Percentiles rank a stretch among this genome's conserved stretches.
Conservation (phyloP, 108 stramenopile genomes). For the Nitzschia sp. region DNA sequence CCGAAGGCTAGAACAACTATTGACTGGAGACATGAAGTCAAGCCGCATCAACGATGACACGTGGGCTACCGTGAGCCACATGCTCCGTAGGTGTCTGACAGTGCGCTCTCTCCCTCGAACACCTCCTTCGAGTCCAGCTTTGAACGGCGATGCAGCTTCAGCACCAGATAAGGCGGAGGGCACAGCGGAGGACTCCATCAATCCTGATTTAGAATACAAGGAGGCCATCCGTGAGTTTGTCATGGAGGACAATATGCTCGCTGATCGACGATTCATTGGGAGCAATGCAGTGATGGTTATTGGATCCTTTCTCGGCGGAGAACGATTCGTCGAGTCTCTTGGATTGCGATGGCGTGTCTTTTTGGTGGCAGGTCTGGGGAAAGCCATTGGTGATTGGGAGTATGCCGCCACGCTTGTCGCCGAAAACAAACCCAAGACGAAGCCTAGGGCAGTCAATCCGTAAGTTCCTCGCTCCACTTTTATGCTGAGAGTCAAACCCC, state of each 20-base stretch:
- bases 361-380: constrained; percentile 66
- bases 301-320: constrained; percentile 59
- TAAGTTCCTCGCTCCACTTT: constrained; percentile 17
- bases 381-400: constrained; percentile 78
- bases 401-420: constrained; percentile 56
- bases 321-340: constrained; percentile 60
- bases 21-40: constrained; percentile 61
- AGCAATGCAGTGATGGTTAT: constrained; percentile 79
- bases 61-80: constrained; percentile 86
- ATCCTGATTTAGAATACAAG: constrained; percentile 43
- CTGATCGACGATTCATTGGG: constrained; percentile 74
- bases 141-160: background rate
- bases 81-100: constrained; percentile 70
- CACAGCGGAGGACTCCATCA: background rate
- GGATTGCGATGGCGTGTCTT: constrained; percentile 77
- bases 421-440: constrained; percentile 18
- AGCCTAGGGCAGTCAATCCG: constrained; percentile 28
- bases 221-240: constrained; percentile 72
- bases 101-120: constrained; percentile 59
- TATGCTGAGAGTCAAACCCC: background rate
- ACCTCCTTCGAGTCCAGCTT: background rate
- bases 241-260: constrained; percentile 66
- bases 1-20: constrained; percentile 69
- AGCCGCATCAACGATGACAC: constrained; percentile 60
- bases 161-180: constrained; percentile 17